phyloP scores from a whole-genome alignment of 441 rosid species.

The Pelargonium australe region DNA sequence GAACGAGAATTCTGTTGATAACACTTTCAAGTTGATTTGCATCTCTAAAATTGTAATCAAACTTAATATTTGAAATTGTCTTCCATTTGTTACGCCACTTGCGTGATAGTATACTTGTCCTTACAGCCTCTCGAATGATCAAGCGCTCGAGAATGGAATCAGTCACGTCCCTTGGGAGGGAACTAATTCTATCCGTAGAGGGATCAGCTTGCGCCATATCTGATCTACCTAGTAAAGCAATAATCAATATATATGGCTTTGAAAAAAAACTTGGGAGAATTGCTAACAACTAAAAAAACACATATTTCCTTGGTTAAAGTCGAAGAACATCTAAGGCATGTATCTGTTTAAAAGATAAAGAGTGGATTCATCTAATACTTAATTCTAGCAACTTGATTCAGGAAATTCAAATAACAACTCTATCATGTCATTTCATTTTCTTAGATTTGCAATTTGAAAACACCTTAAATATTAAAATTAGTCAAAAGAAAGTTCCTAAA shows the following conservation, averaged over 20 bases:
- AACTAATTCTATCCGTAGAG: not conserved
- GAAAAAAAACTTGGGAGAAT: no score
- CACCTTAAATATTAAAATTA: no score
- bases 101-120: slow-evolving; percentile 1
- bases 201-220: not conserved
- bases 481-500: no score
- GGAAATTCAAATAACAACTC: no score
- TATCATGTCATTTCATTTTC: no score
- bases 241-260: not conserved
- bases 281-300: no score
- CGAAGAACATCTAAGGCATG: no score
- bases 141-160: not conserved
- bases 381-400: no score
- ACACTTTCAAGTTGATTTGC: not conserved
- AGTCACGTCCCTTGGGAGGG: not conserved
- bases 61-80: not conserved
- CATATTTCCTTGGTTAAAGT: no score
- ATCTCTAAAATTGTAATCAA: not conserved
- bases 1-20: not conserved
- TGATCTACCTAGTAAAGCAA: not conserved
- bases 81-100: not conserved
- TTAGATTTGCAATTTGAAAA: no score
- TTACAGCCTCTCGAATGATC: not conserved
- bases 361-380: no score
- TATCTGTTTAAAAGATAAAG: no score